Percentiles rank a stretch among this genome's conserved stretches.
Evolutionary conservation across 2,329 filamentous ascomycete species (phyloP).

Genomic region (Colletotrichum tanaceti): DNA sequence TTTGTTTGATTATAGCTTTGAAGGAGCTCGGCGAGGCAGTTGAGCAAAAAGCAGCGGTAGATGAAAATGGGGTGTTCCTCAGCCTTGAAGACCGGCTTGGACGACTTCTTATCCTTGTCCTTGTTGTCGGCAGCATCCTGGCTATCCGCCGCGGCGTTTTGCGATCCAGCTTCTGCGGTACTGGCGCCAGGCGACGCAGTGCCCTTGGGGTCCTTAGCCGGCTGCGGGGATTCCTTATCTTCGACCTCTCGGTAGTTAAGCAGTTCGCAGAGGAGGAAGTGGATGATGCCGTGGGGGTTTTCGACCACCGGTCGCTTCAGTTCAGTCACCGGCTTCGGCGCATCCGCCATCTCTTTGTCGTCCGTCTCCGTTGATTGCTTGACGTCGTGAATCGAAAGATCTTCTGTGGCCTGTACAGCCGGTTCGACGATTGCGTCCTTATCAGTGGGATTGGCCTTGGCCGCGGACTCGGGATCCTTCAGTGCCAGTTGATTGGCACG

Average conservation of each 20-base stretch:
- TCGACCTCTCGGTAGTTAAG: slow-evolving; percentile 93
- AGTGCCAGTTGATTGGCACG: slow-evolving; percentile 54
- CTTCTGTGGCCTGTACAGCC: slow-evolving; percentile 59
- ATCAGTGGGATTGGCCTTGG: slow-evolving; percentile 35
- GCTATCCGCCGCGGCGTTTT: slow-evolving; percentile 40
- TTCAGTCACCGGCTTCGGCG: slow-evolving; percentile 72
- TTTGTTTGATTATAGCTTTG: slow-evolving; percentile 95
- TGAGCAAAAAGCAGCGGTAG: slow-evolving; percentile 93
- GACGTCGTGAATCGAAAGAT: slow-evolving; percentile 62
- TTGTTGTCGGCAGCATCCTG: slow-evolving; percentile 43
- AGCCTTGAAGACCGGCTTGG: slow-evolving; percentile 84
- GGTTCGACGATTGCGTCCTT: slow-evolving; percentile 52
- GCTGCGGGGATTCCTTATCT: slow-evolving; percentile 73
- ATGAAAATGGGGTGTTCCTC: slow-evolving; percentile 97
- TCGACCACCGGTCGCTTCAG: slow-evolving; percentile 87
- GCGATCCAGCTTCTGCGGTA: slow-evolving; percentile 16
- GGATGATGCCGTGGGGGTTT: slow-evolving; percentile 93
- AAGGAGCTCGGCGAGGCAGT: slow-evolving; percentile 89
- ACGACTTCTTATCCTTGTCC: slow-evolving; percentile 67
- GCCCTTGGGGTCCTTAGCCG: slow-evolving; percentile 56
- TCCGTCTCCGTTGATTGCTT: slow-evolving; percentile 69
- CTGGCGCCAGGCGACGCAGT: slow-evolving; percentile 47
- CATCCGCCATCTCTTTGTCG: slow-evolving; percentile 72
- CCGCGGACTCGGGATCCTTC: slow-evolving; percentile 51
- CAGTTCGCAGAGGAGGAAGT: slow-evolving; percentile 93